phyloP scores from a whole-genome alignment of 2,329 filamentous ascomycete genomes.

The Fusarium mangiferae region DNA sequence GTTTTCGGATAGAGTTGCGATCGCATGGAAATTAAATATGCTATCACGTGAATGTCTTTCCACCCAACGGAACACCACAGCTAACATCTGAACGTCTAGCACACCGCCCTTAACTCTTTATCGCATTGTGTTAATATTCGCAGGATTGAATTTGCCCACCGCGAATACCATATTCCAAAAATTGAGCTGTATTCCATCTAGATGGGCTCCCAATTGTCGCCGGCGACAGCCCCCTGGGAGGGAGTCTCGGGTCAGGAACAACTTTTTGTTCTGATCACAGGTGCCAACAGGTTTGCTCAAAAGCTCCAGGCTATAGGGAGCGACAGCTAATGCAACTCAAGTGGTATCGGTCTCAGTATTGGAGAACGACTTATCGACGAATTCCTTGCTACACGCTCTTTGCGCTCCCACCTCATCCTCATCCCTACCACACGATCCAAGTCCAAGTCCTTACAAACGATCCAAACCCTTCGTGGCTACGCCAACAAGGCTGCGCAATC shows the following conservation, averaged over 20 bases:
- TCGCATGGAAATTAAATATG: conserved; percentile 25
- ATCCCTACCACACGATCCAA: conserved; percentile 84
- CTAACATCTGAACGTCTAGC: not conserved
- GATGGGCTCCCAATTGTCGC: conserved; percentile 40
- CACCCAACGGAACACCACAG: not conserved
- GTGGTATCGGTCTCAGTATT: conserved; percentile 87
- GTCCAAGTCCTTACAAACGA: conserved; percentile 79
- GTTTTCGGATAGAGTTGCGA: conserved; percentile 13
- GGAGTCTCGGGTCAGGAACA: conserved; percentile 54
- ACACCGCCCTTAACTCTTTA: conserved; percentile 12
- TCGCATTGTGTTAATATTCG: not conserved
- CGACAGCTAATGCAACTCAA: conserved; percentile 52
- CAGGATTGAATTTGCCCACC: not conserved
- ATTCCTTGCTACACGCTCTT: conserved; percentile 77
- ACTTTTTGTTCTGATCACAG: conserved; percentile 79
- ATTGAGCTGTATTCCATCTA: not conserved
- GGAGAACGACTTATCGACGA: conserved; percentile 89
- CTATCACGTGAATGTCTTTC: conserved; percentile 19
- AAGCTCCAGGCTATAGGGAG: not conserved
- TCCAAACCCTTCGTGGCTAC: conserved; percentile 71
- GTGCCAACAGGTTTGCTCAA: conserved; percentile 79
- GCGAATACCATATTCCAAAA: not conserved
- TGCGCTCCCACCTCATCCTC: conserved; percentile 76
- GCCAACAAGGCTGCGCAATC: conserved; percentile 55
- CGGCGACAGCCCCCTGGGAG: conserved; percentile 49